Evolutionary conservation across 2,329 filamentous ascomycete species (phyloP).

Genomic region (Penicillium sp.): DNA sequence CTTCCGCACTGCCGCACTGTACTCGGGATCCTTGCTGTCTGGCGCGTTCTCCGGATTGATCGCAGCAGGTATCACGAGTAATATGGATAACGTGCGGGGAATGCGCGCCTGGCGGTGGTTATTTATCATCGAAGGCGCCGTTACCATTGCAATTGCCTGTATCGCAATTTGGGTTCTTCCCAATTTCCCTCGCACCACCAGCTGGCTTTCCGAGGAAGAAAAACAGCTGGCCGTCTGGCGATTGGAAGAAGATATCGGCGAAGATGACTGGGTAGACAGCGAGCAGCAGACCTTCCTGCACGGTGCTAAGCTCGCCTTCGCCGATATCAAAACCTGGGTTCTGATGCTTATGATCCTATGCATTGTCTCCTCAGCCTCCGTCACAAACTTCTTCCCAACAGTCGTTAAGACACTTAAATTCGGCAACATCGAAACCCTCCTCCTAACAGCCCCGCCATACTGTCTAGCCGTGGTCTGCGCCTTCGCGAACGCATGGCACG

Average conservation of each 20-base stretch:
- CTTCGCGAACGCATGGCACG: conserved; percentile 66
- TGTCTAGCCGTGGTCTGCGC: conserved; percentile 60
- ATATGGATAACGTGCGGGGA: conserved; percentile 58
- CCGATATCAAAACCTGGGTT: conserved; percentile 61
- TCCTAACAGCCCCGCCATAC: conserved; percentile 66
- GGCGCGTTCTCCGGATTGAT: conserved; percentile 70
- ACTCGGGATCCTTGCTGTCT: conserved; percentile 65
- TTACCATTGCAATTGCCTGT: conserved; percentile 62
- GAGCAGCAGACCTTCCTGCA: conserved; percentile 52
- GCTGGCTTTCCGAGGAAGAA: conserved; percentile 60
- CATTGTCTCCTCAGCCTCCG: conserved; percentile 57
- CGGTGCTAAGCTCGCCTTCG: conserved; percentile 57
- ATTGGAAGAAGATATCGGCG: conserved; percentile 63
- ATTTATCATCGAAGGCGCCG: conserved; percentile 68
- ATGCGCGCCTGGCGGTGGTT: conserved; percentile 63
- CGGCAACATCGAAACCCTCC: conserved; percentile 57
- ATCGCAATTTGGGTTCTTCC: conserved; percentile 61
- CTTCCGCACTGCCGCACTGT: conserved; percentile 49
- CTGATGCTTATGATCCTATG: conserved; percentile 59
- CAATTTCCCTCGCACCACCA: conserved; percentile 63
- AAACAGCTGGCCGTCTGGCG: conserved; percentile 59
- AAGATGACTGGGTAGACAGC: conserved; percentile 61
- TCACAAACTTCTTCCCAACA: conserved; percentile 69
- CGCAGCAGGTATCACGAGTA: conserved; percentile 63
- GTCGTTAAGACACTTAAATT: conserved; percentile 69